Base-by-base conservation (phyloP, 2,329 filamentous ascomycete genomes). In the Colletotrichum coccodes region DNA sequence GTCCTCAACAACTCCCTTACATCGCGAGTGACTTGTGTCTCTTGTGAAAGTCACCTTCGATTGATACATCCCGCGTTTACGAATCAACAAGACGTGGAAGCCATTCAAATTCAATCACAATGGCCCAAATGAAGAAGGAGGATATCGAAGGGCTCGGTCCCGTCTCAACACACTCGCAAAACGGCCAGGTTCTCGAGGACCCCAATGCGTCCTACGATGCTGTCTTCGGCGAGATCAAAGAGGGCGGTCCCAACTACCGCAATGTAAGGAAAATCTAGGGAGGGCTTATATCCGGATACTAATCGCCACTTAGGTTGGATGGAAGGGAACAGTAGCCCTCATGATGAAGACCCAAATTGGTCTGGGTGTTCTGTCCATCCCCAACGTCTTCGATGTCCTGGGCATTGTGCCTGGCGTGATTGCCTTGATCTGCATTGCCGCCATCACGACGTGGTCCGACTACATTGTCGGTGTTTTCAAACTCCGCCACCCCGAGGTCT, bases 391-490 rank as follows among this genome's bases (percentile, higher is more conserved):
- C 66, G 76, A 86, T 60, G 75, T 75, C 1, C 77, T 87, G 4
- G 85, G 84, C 5, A 75, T 86, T 28, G 76, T 86, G 12, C 85
- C 85, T 0, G 85, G 85, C n/a, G 73, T 86, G 12, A 80, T 86
- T 30, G 77, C 79, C 30, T 76, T 87, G 7, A 44, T 79, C 3
- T 63, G 72, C 3, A 79, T 86, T 32, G 80, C 77, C 1, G 67
- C 34, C 23, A 84, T 86, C 70, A 85, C 84, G 0, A 83, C 81
- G 3, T 86, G 84, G 84, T 84, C 83, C 2, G 78, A 79, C 60
- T 85, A 83, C 69, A 82, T 85, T 28, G 77, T 86, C 12, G 84
- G 83, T 9, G 72, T 77, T n/a, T 87, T 87, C 77, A 88, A 87
- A 71, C 70, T 84, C 42, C 76, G 77, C 11, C 85, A 88, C 71